Evolutionary conservation across 1,139 yeast species (phyloP), one percentile per base, ranked within the genome.

Genomic region (Hyphopichia buzzinii): DNA sequence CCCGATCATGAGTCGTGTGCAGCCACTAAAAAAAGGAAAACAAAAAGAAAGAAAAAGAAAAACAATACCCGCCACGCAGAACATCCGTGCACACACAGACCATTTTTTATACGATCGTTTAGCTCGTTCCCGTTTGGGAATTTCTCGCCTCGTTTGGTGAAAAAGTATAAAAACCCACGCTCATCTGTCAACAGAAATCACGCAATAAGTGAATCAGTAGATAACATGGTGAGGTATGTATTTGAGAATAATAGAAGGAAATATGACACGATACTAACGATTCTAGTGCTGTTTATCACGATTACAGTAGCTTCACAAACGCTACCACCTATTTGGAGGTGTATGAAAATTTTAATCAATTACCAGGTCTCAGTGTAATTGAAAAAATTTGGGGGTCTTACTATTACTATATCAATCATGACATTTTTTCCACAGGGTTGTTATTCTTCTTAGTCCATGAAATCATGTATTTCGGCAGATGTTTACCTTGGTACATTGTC

Each of bases 401-500:
- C 57, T 70, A 70, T 49, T 54, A 62, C 39, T 67, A 64, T 49
- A 59, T 68, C 45, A 59, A 59, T 38, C 68, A 68, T 44, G 76
- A 70, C 41, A 49, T 70, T 35, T 64, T 71, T 44, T 73, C 76
- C 33, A 71, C 76, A 16, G 76, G 76, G 2, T 55, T 70, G 35
- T 52, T 70, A 37, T 64, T 71, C 51, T 70, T 71, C 47, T 42
- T 60, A 26, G 57, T 62, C 30, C 76, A 71, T 41, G 76, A 71
- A 43, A 21, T 65, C 21, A 62, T 65, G 46, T 71, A 71, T 46
- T 71, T 70, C 41, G 74, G 74, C 13, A 55, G 76, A 47, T 67
- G 74, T 42, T 42, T 70, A 32, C 76, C 75, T n/a, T 71, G 74
- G 73, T 57, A 55, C 39, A 58, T 69, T 16, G 66, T 71, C 38